phyloP scores from a whole-genome alignment of 768 basidiomycete species.

The Dictyophora rubrovolvata region DNA sequence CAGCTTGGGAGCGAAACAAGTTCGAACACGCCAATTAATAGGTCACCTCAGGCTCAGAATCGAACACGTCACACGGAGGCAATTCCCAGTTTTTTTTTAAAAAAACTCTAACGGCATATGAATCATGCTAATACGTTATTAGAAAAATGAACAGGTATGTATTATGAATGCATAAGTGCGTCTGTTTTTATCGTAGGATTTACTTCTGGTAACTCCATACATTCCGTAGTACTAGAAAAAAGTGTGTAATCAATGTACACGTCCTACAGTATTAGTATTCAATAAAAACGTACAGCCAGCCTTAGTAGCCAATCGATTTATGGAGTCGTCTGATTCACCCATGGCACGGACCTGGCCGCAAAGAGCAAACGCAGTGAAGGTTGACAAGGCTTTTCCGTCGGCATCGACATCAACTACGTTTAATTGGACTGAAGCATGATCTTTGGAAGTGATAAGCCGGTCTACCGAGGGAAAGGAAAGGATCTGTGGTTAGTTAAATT shows the following conservation, averaged over 20 bases:
- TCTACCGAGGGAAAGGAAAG: constrained; percentile 34
- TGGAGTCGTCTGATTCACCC: constrained; percentile 92
- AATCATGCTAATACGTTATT: too few species aligned
- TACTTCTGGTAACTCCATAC: constrained; percentile 97
- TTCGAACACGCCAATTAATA: too few species aligned
- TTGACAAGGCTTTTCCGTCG: constrained; percentile 66
- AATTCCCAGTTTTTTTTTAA: too few species aligned
- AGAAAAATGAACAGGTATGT: too few species aligned
- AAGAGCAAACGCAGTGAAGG: constrained; percentile 87
- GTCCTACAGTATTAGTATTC: not conserved
- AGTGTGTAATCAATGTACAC: not conserved
- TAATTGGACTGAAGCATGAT: constrained; percentile 97
- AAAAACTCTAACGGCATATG: too few species aligned
- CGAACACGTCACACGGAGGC: too few species aligned
- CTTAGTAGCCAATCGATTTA: constrained; percentile 93
- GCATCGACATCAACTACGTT: constrained; percentile 91
- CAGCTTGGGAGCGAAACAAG: too few species aligned
- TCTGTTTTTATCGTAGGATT: constrained; percentile 13
- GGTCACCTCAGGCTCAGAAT: too few species aligned
- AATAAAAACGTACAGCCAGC: constrained; percentile 67
- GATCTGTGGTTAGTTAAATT: not conserved
- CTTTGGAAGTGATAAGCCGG: constrained; percentile 97
- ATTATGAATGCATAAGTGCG: too few species aligned
- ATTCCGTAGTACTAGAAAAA: constrained; percentile 74
- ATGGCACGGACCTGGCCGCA: constrained; percentile 89